Evolutionary conservation across 495 filamentous ascomycete genomes (phyloP).

Genomic region (Podospora pseudopauciseta): DNA sequence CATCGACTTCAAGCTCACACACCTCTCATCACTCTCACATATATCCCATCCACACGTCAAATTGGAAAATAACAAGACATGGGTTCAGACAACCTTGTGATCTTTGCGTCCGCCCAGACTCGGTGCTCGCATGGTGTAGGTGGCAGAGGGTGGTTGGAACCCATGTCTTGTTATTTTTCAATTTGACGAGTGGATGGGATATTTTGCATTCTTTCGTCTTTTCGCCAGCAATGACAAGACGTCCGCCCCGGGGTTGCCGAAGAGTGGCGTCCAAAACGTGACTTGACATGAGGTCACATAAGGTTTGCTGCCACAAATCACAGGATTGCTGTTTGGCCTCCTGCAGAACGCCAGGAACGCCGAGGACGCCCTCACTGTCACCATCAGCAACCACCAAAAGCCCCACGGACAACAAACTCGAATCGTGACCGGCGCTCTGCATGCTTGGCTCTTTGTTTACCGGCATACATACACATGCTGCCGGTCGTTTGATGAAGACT

Average conservation of each 20-base stretch:
- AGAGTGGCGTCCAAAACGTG: slow-evolving; percentile 5
- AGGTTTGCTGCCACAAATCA: background rate
- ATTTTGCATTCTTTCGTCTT: no score
- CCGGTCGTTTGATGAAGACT: slow-evolving; percentile 6
- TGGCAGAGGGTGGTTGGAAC: no score
- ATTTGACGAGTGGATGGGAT: no score
- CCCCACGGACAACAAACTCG: background rate
- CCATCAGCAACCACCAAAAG: background rate
- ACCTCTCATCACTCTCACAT: no score
- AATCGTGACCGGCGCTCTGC: background rate
- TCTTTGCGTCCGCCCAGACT: no score
- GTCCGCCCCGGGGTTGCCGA: slow-evolving; percentile 6
- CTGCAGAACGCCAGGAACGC: background rate
- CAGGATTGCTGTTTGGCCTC: background rate
- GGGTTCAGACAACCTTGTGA: no score
- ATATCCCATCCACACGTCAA: no score
- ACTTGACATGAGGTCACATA: slow-evolving; percentile 2
- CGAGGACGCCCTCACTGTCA: background rate
- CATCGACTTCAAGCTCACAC: no score
- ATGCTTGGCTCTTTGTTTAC: background rate
- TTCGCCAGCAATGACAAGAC: background rate
- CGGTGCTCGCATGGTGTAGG: no score
- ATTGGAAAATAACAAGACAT: no score
- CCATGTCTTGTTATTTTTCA: no score
- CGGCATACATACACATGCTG: background rate